Percentiles rank a stretch among this genome's conserved stretches.
These are phyloP conservation scores for Scenedesmus sp. DNA, from an alignment of 163 green algal genomes.

Conservation along the genomic window DNA sequence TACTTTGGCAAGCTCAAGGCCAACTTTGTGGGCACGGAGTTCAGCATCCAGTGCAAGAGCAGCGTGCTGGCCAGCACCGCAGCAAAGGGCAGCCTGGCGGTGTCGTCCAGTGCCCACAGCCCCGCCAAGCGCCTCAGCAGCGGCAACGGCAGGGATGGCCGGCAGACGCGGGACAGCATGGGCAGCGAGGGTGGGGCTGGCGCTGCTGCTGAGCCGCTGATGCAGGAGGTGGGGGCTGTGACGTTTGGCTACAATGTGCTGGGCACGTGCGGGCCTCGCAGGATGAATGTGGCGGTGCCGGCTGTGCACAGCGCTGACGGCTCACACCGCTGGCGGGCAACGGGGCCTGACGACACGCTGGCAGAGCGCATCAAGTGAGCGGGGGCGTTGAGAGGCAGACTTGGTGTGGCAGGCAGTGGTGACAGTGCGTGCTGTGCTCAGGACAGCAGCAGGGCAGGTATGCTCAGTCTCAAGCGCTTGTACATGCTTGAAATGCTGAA, in stretches of 20 bases:
- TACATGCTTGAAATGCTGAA: background rate
- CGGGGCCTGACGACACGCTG: slow-evolving; percentile 49
- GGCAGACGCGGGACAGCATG: background rate
- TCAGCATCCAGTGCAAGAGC: slow-evolving; percentile 83
- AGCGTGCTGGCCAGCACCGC: slow-evolving; percentile 67
- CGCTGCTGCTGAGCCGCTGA: background rate
- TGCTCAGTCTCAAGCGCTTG: background rate
- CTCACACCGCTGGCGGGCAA: slow-evolving; percentile 49
- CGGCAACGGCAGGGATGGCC: slow-evolving; percentile 1
- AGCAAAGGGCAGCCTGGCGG: slow-evolving; percentile 31
- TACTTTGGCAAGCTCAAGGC: slow-evolving; percentile 89
- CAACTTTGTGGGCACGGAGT: slow-evolving; percentile 98
- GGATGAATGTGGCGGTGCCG: slow-evolving; percentile 90
- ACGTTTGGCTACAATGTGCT: slow-evolving; percentile 96
- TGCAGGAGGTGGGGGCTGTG: slow-evolving; percentile 80
- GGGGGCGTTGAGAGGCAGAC: background rate
- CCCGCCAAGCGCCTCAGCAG: background rate
- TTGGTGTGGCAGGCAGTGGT: background rate
- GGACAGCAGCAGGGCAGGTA: background rate
- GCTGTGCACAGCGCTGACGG: slow-evolving; percentile 59
- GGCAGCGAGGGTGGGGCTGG: background rate
- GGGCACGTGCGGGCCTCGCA: slow-evolving; percentile 90
- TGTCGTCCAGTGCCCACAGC: background rate
- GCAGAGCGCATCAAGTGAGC: slow-evolving; percentile 49
- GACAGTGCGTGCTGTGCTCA: background rate